phyloP scores from a whole-genome alignment of 129 eudicot genomes.

The Pittosporum tobira region DNA sequence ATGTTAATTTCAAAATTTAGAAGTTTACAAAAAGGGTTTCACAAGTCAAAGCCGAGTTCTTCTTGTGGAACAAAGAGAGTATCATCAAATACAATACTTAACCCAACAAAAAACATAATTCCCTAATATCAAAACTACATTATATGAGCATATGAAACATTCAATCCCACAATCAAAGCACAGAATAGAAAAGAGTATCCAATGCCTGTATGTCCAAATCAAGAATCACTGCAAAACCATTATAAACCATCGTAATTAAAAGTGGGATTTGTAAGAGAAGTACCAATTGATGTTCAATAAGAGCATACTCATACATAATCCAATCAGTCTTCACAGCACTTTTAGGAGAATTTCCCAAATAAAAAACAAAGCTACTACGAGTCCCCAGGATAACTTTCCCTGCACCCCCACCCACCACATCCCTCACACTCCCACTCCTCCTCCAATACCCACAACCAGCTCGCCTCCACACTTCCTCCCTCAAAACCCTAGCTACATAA shows the following conservation, averaged over 20 bases:
- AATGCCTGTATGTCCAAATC: not conserved
- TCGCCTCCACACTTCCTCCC: slow-evolving; percentile 16
- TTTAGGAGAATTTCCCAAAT: slow-evolving; percentile 23
- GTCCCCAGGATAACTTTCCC: slow-evolving; percentile 41
- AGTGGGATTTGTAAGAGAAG: not conserved
- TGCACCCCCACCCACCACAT: slow-evolving; percentile 33
- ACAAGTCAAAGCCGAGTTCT: too few species aligned
- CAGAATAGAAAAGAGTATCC: not conserved
- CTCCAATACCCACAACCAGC: slow-evolving; percentile 48
- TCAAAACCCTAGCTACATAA: slow-evolving; percentile 30
- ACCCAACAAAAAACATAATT: not conserved
- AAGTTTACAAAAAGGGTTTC: too few species aligned
- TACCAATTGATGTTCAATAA: slow-evolving; percentile 33
- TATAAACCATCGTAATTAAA: not conserved
- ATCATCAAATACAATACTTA: not conserved
- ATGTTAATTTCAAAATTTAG: too few species aligned
- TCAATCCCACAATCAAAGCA: not conserved
- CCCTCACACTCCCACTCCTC: slow-evolving; percentile 35
- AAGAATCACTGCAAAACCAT: not conserved
- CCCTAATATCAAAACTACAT: not conserved
- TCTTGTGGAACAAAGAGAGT: too few species aligned
- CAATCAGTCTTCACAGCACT: slow-evolving; percentile 38
- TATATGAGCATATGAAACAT: too few species aligned
- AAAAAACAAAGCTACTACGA: slow-evolving; percentile 35
- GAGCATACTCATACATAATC: slow-evolving; percentile 48